Evolutionary conservation across 2,329 filamentous ascomycete genomes (phyloP), one percentile per base, ranked within the genome.

Genomic region (Diaporthe sp.): DNA sequence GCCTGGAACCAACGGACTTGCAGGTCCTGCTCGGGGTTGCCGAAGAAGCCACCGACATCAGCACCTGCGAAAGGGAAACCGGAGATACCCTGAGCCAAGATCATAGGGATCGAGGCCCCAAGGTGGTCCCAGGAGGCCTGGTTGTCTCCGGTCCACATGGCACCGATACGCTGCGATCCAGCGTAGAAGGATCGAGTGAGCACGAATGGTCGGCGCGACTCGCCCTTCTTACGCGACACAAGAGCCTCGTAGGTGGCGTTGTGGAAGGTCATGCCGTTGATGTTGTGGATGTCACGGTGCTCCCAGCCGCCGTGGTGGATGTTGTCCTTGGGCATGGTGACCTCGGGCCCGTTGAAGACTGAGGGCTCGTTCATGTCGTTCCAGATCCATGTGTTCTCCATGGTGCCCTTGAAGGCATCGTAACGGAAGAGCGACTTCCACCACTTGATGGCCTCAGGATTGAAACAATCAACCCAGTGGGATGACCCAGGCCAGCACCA

Each of bases 281-380:
- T 83, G 84, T 99, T 98, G 88, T 99, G 97, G 7, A 99, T 87
- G 82, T 99, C 97, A 78, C 97, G 94, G 83, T 99, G 97, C 84
- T 99, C 97, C 97, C 97, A 99, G 81, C 94, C 91, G 71, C 91
- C 96, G 81, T 94, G 87, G 83, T 99, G 97, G 42, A 99, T 85
- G 83, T 99, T 99, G 87, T 99, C 97, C 85, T 98, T 98, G 77
- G 97, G 97, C 96, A 98, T 98, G 7, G 96, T 98, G 4, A 95
- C 98, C 84, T 99, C 97, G 0, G 97, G 97, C 0, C 97, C 97
- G 83, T 98, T 98, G 88, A 99, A 99, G 2, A 99, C 97, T 0
- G 97, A 98, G 0, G 97, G 97, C 86, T 99, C 97, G 82, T 98
- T 98, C 97, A 99, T 99, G 84, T 99, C 97, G 84, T 99, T 99